These are phyloP conservation scores for Entomortierella parvispora DNA, from an alignment of 192 early-diverging fungal species.

Conservation along the genomic window DNA sequence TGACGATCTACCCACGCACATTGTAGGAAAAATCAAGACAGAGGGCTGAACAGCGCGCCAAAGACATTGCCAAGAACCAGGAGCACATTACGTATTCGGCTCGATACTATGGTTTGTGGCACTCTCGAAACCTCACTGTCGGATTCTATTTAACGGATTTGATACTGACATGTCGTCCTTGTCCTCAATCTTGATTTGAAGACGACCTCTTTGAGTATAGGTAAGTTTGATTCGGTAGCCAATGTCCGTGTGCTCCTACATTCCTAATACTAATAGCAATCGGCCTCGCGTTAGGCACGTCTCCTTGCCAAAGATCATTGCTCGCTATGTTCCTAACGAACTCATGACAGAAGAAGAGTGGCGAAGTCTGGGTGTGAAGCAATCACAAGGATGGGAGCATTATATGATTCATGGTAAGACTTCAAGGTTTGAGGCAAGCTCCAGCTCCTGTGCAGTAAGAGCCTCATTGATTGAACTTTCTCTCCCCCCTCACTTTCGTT, in stretches of 20 bases:
- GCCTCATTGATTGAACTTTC: background rate
- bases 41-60: constrained; percentile 43
- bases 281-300: constrained; percentile 63
- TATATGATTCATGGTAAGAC: constrained; percentile 62
- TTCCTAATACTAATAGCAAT: too few species aligned
- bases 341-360: constrained; percentile 60
- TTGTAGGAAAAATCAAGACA: constrained; percentile 41
- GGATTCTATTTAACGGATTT: background rate
- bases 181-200: background rate
- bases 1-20: background rate
- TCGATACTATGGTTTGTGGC: constrained; percentile 50
- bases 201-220: constrained; percentile 42
- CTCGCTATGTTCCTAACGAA: constrained; percentile 46
- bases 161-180: too few species aligned
- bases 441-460: background rate
- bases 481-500: background rate
- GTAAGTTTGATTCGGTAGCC: too few species aligned
- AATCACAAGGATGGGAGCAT: constrained; percentile 62
- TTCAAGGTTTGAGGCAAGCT: background rate
- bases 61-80: constrained; percentile 52
- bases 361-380: constrained; percentile 54
- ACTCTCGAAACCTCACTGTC: background rate
- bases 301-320: constrained; percentile 52
- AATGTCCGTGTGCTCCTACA: too few species aligned
- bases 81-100: constrained; percentile 52